Evolutionary conservation across 2,329 filamentous ascomycete species (phyloP), one percentile per base, ranked within the genome.

Genomic region (Podosphaera aphanis): DNA sequence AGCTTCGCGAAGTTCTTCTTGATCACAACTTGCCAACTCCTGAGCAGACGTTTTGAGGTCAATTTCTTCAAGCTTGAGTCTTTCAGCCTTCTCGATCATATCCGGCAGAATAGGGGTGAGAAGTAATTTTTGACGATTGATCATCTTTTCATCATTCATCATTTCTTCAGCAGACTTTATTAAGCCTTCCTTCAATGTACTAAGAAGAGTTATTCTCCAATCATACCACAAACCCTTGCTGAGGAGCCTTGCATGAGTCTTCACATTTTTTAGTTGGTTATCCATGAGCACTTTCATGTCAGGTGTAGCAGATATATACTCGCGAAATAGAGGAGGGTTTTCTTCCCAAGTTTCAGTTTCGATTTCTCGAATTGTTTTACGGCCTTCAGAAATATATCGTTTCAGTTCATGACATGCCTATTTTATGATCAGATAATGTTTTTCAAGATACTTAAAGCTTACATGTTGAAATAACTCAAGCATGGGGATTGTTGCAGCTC

Each of bases 221-320:
- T 88, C 81, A 60, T 98, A 98, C 90, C 90, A 98, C 67, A 90
- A 86, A 47, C 83, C 84, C 59, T 94, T 94, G 64, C 88, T 94
- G 44, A 86, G 67, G 13, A 94, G 69, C 21, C 90, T 74, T 15
- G 88, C 84, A 60, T 93, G 82, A 0, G 84, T 86, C 66, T 94
- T 95, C 61, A 93, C 81, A 57, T 95, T 94, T 61, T 93, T 90
- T 67, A 98, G 90, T 59, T 95, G 86, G 52, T 83, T 90, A 63
- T 98, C 88, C 78, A 98, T 92, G 45, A 92, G 69, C 2, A 74
- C 64, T 56, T 83, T 85, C 58, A 93, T 77, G 50, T 92, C 83
- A 0, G 84, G 74, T 0, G 82, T 73, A 21, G 88, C 88, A 8
- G 78, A 77, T 51, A 92, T 75, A 59, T 98, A 98, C 59, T 95